phyloP scores from a whole-genome alignment of 371 early-diverging fungal genomes.

The Capillidium heterosporum region DNA sequence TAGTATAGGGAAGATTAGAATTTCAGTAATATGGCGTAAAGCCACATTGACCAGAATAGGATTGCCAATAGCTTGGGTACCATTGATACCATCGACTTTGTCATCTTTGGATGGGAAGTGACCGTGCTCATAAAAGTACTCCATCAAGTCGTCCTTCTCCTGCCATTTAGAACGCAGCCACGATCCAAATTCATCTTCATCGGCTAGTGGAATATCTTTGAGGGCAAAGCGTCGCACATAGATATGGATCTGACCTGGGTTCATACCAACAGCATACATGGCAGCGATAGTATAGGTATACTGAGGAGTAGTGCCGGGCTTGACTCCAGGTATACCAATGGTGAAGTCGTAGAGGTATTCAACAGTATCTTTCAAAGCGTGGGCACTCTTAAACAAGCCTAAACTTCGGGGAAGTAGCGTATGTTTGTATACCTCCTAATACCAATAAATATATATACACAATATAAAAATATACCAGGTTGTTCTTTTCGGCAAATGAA shows the following conservation, averaged over 20 bases:
- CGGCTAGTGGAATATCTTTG: constrained; percentile 37
- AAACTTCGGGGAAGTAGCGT: constrained; percentile 60
- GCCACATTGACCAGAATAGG: not conserved
- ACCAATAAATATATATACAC: not conserved
- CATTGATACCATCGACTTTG: no score
- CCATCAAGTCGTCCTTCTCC: constrained; percentile 75
- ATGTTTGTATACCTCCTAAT: constrained; percentile 28
- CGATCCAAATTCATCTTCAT: constrained; percentile 32
- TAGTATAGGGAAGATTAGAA: not conserved
- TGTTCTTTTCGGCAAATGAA: constrained; percentile 25
- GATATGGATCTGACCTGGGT: constrained; percentile 54
- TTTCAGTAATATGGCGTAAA: not conserved
- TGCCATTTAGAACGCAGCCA: constrained; percentile 63
- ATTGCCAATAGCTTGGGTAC: no score
- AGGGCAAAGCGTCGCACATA: constrained; percentile 49
- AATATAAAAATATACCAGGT: constrained; percentile 20
- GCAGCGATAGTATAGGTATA: constrained; percentile 46
- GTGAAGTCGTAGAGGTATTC: constrained; percentile 69
- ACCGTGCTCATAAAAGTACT: constrained; percentile 52
- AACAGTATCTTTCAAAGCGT: constrained; percentile 33
- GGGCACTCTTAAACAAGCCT: constrained; percentile 43
- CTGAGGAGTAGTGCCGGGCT: constrained; percentile 50
- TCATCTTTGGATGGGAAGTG: no score
- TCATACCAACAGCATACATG: constrained; percentile 40
- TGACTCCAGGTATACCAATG: constrained; percentile 64